These are phyloP conservation scores for Pseudopithomyces chartarum DNA, from an alignment of 2,329 filamentous ascomycete species.

Conservation along the genomic window DNA sequence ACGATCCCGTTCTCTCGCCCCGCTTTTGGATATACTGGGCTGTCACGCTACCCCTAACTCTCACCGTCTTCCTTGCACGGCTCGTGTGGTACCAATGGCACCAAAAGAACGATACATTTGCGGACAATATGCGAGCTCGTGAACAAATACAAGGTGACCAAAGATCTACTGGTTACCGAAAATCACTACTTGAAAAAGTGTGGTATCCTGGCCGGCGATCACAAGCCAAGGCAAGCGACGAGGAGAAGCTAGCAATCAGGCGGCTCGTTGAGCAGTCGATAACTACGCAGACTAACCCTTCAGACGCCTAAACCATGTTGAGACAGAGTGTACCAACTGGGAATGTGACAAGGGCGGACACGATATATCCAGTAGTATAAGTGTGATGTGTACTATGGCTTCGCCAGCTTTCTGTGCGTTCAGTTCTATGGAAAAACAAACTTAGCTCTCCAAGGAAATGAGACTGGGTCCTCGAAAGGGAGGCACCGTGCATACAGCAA, in stretches of 20 bases:
- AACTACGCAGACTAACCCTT: background rate
- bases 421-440: no score
- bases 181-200: background rate
- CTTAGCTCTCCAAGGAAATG: no score
- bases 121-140: background rate
- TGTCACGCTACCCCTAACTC: background rate
- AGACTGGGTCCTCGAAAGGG: no score
- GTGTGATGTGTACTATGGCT: no score
- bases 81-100: background rate
- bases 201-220: background rate
- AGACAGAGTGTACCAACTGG: background rate
- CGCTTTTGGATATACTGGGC: constrained; percentile 5
- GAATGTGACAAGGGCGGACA: background rate
- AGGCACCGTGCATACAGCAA: no score
- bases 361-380: background rate
- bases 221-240: background rate
- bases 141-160: background rate
- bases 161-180: background rate
- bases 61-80: background rate
- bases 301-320: background rate
- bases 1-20: background rate
- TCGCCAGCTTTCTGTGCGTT: no score
- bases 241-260: background rate
- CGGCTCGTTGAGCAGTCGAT: background rate
- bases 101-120: background rate